Evolutionary conservation across 2,329 filamentous ascomycete species (phyloP).

Genomic region (Trichoderma oligosporum): DNA sequence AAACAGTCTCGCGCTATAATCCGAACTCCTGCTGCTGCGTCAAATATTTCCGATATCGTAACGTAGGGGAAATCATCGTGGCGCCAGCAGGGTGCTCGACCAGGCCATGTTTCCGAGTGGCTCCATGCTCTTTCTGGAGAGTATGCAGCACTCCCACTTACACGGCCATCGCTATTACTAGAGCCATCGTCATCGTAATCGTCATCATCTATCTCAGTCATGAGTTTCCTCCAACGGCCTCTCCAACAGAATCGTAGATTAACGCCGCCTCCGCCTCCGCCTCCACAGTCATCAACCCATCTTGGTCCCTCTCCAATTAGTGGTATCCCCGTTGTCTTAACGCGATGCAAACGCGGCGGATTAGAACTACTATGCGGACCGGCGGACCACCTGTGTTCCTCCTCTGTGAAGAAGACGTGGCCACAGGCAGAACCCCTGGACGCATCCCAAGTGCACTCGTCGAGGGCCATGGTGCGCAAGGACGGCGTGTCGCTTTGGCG

Average conservation of each 20-base stretch:
- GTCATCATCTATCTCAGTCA: not conserved
- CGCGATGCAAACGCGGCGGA: constrained; percentile 43
- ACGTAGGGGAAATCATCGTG: constrained; percentile 52
- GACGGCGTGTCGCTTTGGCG: constrained; percentile 50
- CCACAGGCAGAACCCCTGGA: constrained; percentile 27
- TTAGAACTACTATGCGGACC: constrained; percentile 42
- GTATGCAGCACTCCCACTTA: too few relatives aligned
- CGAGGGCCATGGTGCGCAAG: constrained; percentile 49
- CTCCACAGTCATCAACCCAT: constrained; percentile 47
- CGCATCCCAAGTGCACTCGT: constrained; percentile 39
- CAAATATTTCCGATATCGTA: constrained; percentile 45
- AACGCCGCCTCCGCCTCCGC: constrained; percentile 39
- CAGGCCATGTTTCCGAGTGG: constrained; percentile 21
- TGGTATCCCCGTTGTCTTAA: constrained; percentile 52
- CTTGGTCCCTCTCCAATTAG: constrained; percentile 47
- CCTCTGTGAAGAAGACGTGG: constrained; percentile 54
- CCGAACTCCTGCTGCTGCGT: constrained; percentile 42
- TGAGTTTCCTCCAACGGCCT: not conserved
- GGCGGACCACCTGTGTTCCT: constrained; percentile 49
- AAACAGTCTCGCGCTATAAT: constrained; percentile 47
- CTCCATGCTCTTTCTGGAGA: not conserved
- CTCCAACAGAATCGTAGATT: constrained; percentile 42
- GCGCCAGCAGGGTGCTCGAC: constrained; percentile 46
- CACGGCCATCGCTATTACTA: not conserved
- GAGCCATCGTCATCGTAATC: not conserved